Evolutionary conservation across 768 basidiomycete species (phyloP), one percentile per base, ranked within the genome.

Genomic region (Mycena albidolilacea): DNA sequence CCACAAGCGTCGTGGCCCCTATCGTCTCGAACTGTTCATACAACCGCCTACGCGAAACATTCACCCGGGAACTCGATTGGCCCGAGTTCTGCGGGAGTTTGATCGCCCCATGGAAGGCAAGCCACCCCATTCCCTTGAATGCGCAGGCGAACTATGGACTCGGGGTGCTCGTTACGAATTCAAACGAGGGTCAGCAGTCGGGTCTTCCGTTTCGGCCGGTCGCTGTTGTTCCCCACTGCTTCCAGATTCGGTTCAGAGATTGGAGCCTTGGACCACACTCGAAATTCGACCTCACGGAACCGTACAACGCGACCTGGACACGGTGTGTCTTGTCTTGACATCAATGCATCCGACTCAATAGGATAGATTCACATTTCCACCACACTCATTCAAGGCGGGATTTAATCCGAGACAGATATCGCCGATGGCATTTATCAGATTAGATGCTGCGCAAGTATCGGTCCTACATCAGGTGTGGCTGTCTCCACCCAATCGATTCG

Each of bases 301-400:
- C 41, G 41, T 43, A 43, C 41, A 14, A 14, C 41, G 8, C 41
- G 10, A 43, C 41, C 41, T 43, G 41, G 41, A 43, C 41, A 43
- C 8, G 41, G 41, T 43, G 41, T 43, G 8, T 43, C 41, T 43
- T 43, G 41, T 9, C 2, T 43, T 5, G 2, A 43, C 4, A 43
- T 43, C 3, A 30, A 43, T 43, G 41, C 8, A 43, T 43, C 41
- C 12, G 10, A 43, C 41, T 43, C 8, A 43, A 43, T 43, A 21
- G 12, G 1, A 43, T 14, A 60, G 59, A 43, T 60, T 60, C 35
- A 60, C 59, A 43, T 60, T 60, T 21, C 59, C 59, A 14, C n/a
- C 59, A 11, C 5, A 9, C 35, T 41, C 59, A n/a, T 60, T 60
- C 35, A 21, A 60, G 11, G n/a, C 17, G 0, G 59, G 35, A 43